Conservation (phyloP, 164 flowering plant species). For the Liriodendron chinense region DNA sequence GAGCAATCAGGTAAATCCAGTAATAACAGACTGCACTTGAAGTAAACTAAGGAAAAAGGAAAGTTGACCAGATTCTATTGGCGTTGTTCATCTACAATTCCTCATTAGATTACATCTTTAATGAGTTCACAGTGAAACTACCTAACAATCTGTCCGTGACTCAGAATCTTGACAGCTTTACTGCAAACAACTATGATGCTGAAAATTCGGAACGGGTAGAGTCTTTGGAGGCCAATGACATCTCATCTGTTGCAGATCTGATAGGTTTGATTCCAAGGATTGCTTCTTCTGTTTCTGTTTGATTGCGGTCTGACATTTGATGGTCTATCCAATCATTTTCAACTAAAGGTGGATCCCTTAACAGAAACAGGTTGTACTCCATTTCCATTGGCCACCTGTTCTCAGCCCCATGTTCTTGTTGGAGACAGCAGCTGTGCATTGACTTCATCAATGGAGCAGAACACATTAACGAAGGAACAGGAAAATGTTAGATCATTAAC, state of each 20-base stretch:
- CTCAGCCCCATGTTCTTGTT: slow-evolving; percentile 14
- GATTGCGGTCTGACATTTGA: not conserved
- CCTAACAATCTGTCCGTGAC: not conserved
- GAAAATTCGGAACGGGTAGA: not conserved
- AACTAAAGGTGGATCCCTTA: not conserved
- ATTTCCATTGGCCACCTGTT: slow-evolving; percentile 12
- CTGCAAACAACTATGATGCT: not conserved
- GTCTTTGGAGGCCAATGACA: slow-evolving; percentile 10
- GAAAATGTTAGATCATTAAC: slow-evolving; percentile 8
- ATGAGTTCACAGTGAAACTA: not conserved
- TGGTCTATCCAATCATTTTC: not conserved
- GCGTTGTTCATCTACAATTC: not conserved
- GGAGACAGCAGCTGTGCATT: slow-evolving; percentile 8
- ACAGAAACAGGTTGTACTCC: slow-evolving; percentile 15
- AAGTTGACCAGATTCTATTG: not conserved
- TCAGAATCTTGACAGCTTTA: slow-evolving; percentile 7
- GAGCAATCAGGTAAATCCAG: slow-evolving; percentile 9
- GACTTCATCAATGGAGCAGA: slow-evolving; percentile 7
- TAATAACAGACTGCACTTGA: not conserved
- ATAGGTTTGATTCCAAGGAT: slow-evolving; percentile 9
- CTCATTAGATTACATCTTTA: not conserved
- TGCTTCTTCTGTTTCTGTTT: not conserved
- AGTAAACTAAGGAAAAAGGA: not conserved
- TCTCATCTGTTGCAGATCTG: slow-evolving; percentile 7
- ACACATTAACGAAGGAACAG: slow-evolving; percentile 10